Evolutionary conservation across 805 yeast species (phyloP).

Genomic region (Blastobotrys chiropterorum): DNA sequence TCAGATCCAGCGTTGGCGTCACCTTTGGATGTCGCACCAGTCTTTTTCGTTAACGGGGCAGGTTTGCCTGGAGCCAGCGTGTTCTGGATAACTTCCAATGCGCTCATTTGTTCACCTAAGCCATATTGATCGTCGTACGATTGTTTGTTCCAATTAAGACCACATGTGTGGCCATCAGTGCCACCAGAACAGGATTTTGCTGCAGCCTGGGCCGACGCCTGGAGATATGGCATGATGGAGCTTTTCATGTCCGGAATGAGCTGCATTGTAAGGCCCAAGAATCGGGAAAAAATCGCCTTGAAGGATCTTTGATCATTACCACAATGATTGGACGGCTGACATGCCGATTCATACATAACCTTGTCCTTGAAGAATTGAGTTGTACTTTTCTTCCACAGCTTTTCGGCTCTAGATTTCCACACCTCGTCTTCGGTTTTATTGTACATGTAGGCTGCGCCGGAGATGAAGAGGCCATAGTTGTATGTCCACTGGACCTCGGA

Average conservation of each 20-base stretch:
- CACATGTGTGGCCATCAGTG: conserved; percentile 82
- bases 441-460: conserved; percentile 65
- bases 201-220: conserved; percentile 60
- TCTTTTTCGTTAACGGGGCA: conserved; percentile 51
- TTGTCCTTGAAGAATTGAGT: conserved; percentile 43
- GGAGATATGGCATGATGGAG: conserved; percentile 38
- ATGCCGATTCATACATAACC: conserved; percentile 75
- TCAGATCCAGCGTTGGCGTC: conserved; percentile 62
- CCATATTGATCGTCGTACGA: conserved; percentile 78
- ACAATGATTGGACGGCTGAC: conserved; percentile 63
- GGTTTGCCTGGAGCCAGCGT: conserved; percentile 31
- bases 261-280: conserved; percentile 65
- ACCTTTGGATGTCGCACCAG: conserved; percentile 69
- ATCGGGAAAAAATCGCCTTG: conserved; percentile 75
- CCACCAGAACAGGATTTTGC: conserved; percentile 86
- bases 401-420: conserved; percentile 53
- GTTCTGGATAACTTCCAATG: conserved; percentile 56
- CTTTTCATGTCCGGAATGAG: conserved; percentile 50
- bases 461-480: conserved; percentile 60
- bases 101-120: conserved; percentile 86
- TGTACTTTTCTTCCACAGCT: too few species aligned
- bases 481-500: conserved; percentile 64
- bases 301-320: conserved; percentile 88
- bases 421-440: conserved; percentile 51
- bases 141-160: conserved; percentile 61